Evolutionary conservation across 768 basidiomycete species (phyloP), one percentile per base, ranked within the genome.

Genomic region (Suillus discolor): DNA sequence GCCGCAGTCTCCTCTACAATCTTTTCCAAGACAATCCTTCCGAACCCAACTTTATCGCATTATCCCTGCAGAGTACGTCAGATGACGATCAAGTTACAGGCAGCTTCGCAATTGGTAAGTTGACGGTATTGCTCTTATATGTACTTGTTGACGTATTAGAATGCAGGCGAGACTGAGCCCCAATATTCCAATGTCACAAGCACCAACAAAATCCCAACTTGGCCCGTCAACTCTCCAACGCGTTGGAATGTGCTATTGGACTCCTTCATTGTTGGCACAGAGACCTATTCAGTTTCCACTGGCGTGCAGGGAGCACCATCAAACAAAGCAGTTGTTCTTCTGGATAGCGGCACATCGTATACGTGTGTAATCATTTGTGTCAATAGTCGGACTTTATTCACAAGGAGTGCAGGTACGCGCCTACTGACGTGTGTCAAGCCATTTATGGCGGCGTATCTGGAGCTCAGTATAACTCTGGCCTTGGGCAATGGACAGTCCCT

Each of bases 331-430:
- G 91, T 94, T 57, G 84, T 86, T 28, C 79, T 92, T 39, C 82
- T 95, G 62, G 93, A 95, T 74, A 93, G 86, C 65, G 93, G 93
- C 7, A 89, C 93, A 4, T 92, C 93, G 3, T 93, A 87, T 74
- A 88, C 90, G 89, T 92, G 73, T 65, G 90, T 70, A 8, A 72
- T 36, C 23, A 51, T 62, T 20, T 62, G 49, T 15, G 57, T 61
- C 25, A 3, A 42, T 39, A 18, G 20, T 42, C 51, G 54, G 36
- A 66, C 28, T 51, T 67, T 31, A 36, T 61, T 57, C 34, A 63
- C 65, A 28, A 65, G 28, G 47, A 44, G 62, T 64, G 49, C 71
- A 91, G 92, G 23, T 94, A 95, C 74, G 90, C 85, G 6, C 86
- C 93, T 2, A 75, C 81, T 60, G 85, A 82, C 1, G 83, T 90